phyloP scores from a whole-genome alignment of 2,329 filamentous ascomycete species.

The Fusarium sp. region DNA sequence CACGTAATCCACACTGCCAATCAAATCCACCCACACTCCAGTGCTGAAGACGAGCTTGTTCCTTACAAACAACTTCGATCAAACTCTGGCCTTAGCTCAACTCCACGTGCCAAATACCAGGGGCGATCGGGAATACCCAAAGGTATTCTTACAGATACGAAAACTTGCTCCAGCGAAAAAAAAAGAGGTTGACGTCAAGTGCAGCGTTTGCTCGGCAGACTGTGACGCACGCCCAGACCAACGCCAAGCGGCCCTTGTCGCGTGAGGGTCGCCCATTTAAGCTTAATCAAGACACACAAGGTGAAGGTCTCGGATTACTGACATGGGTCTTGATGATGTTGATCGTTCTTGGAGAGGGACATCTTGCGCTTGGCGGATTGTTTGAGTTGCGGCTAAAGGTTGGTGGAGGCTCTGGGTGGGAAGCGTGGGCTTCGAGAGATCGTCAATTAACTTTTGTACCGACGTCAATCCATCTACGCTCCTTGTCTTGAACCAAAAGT shows the following conservation, averaged over 20 bases:
- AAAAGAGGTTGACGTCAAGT: conserved; percentile 35
- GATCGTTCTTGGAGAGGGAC: not conserved
- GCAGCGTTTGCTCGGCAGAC: conserved; percentile 12
- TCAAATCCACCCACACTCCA: not conserved
- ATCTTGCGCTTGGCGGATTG: not conserved
- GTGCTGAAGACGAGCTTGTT: conserved; percentile 3
- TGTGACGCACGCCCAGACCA: conserved; percentile 41
- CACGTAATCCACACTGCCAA: not conserved
- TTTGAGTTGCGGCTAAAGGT: not conserved
- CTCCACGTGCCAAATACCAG: not conserved
- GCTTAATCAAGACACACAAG: conserved; percentile 25
- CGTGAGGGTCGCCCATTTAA: conserved; percentile 32
- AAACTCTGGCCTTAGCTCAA: not conserved
- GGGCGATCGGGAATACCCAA: not conserved
- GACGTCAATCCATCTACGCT: not conserved
- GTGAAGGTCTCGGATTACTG: not conserved
- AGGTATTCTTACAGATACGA: not conserved
- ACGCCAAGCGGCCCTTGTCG: conserved; percentile 29
- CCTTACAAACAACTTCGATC: not conserved
- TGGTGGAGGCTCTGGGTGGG: not conserved
- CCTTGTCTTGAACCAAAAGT: accelerated
- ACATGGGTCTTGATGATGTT: conserved; percentile 1
- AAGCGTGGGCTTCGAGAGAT: not conserved
- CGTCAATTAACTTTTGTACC: not conserved
- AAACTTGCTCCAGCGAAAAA: conserved; percentile 12